Conservation (phyloP, 495 filamentous ascomycete genomes). For the Aspergillus bertholletiae region DNA sequence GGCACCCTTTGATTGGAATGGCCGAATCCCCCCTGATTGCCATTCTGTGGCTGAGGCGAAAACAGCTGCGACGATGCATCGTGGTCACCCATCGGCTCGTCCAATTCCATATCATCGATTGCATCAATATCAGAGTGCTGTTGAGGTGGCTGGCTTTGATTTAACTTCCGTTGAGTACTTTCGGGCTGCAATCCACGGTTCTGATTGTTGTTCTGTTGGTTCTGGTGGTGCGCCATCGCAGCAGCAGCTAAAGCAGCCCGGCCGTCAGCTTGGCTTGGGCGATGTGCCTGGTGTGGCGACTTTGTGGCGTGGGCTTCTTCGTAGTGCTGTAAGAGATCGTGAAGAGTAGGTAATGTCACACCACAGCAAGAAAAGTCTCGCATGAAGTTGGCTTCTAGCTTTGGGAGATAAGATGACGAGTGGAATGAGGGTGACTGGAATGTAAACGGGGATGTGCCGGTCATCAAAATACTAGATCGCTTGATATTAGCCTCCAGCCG, state of each 20-base stretch:
- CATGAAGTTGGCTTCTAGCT: constrained; percentile 97
- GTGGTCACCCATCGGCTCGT: constrained; percentile 67
- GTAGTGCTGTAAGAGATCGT: constrained; percentile 94
- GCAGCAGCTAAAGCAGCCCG: constrained; percentile 56
- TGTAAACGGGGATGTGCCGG: constrained; percentile 85
- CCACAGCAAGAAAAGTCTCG: constrained; percentile 93
- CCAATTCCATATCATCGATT: constrained; percentile 96
- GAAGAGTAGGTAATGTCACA: constrained; percentile 78
- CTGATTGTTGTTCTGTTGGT: constrained; percentile 47
- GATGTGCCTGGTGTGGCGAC: constrained; percentile 54
- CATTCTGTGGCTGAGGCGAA: constrained; percentile 49
- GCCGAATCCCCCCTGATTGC: constrained; percentile 61
- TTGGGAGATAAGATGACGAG: constrained; percentile 95
- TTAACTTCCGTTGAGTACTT: constrained; percentile 41
- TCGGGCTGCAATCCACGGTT: constrained; percentile 39
- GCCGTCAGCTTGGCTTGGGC: constrained; percentile 50
- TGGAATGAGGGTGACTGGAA: constrained; percentile 95
- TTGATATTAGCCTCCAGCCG: constrained; percentile 24
- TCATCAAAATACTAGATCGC: constrained; percentile 80
- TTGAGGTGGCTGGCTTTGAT: constrained; percentile 37
- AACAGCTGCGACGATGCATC: constrained; percentile 63
- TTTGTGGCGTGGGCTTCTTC: constrained; percentile 85
- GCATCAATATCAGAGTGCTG: constrained; percentile 70
- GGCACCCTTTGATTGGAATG: constrained; percentile 63
- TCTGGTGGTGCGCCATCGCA: constrained; percentile 52